phyloP scores from a whole-genome alignment of 2,329 filamentous ascomycete genomes.

The Plectosphaerella cucumerina region DNA sequence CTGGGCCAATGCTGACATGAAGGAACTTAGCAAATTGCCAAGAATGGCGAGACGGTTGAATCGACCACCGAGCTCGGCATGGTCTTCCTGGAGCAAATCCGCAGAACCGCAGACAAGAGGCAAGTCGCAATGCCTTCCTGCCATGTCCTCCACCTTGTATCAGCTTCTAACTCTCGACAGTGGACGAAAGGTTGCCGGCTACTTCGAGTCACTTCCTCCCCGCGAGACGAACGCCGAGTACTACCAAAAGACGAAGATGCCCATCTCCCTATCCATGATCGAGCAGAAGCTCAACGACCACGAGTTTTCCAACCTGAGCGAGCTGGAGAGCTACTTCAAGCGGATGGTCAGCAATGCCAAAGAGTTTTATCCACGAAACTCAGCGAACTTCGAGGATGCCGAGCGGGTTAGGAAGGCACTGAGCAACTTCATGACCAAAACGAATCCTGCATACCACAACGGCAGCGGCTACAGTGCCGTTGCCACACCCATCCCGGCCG shows the following conservation, averaged over 20 bases:
- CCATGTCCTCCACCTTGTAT: neutral
- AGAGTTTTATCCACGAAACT: slow-evolving; percentile 72
- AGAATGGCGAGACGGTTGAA: slow-evolving; percentile 56
- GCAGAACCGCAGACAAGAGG: slow-evolving; percentile 77
- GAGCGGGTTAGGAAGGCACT: slow-evolving; percentile 82
- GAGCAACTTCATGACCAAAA: slow-evolving; percentile 82
- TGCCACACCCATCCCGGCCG: slow-evolving; percentile 67
- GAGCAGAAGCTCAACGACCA: slow-evolving; percentile 68
- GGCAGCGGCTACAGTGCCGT: slow-evolving; percentile 61
- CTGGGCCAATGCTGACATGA: slow-evolving; percentile 14
- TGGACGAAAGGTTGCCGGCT: slow-evolving; percentile 69
- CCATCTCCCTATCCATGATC: slow-evolving; percentile 73
- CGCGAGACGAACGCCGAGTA: slow-evolving; percentile 65
- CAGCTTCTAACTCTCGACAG: slow-evolving; percentile 28
- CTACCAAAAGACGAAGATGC: slow-evolving; percentile 72
- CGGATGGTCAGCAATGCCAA: slow-evolving; percentile 86
- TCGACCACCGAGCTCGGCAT: slow-evolving; percentile 69
- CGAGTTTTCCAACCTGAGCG: slow-evolving; percentile 66
- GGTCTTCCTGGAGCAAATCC: slow-evolving; percentile 70
- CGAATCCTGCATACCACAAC: slow-evolving; percentile 76
- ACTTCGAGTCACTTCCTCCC: slow-evolving; percentile 70
- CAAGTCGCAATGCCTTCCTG: slow-evolving; percentile 37
- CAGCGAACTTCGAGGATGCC: slow-evolving; percentile 74
- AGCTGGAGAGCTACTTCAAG: slow-evolving; percentile 81
- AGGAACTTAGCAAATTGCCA: slow-evolving; percentile 42